Base-by-base conservation (phyloP, 768 basidiomycete species). In the Dioszegia crocea region DNA sequence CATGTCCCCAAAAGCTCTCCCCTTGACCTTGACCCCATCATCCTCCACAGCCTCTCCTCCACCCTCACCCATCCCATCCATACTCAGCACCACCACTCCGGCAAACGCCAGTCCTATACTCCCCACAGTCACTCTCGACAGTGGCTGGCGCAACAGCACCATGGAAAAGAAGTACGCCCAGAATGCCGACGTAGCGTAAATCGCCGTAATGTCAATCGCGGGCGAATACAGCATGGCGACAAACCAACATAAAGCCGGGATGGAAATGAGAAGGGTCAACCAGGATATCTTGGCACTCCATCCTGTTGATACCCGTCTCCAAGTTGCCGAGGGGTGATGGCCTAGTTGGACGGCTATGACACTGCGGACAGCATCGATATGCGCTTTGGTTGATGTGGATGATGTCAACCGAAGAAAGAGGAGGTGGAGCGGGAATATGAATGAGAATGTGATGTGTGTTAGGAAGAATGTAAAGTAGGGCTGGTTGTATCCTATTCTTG, bases 161-260 rank as follows among this genome's bases (percentile, higher is more conserved):
- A 92, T 84, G n/a, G 86, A 83, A 73, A 97, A 83, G 26, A 91
- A 73, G 72, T 97, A 98, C 4, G 89, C 88, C 76, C 91, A 92
- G 79, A 97, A 92, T 0, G 89, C 87, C 67, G 88, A 89, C 8
- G 88, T 86, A 71, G 94, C 93, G 85, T 88, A 91, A 26, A 91
- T 84, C 0, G 79, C 76, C 30, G 90, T 93, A 26, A 92, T 84
- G 76, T 92, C 89, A 64, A 85, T 87, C 26, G 91, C 80, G 23
- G 91, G 90, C 61, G 26, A 57, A 23, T 53, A 53, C 29, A 48
- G 21, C 50, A 66, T 62, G 29, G 59, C 46, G 46, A 73, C 45
- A 55, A 68, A 76, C 73, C 70, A 74, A 11, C 54, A 62, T 38
- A 75, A 47, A 24, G 70, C 64, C 8, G 76, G 74, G n/a, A 75